Percentiles rank a stretch among this genome's conserved stretches.
These are phyloP conservation scores for Rhizophagus sp. DNA, from an alignment of 192 early-diverging fungal species.

Conservation along the genomic window DNA sequence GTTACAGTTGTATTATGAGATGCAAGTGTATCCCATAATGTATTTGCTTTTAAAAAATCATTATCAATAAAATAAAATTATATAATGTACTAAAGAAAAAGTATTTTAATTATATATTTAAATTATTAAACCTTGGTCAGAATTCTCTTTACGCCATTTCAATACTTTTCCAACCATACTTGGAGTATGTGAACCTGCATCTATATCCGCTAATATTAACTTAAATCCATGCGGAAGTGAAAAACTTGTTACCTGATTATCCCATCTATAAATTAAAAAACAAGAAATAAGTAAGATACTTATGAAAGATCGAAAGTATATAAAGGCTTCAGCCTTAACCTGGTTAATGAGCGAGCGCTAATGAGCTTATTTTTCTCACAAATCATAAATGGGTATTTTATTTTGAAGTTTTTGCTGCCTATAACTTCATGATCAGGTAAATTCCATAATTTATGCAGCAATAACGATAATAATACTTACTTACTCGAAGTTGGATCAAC, in stretches of 20 bases:
- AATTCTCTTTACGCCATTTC: conserved; percentile 74
- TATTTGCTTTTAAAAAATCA: conserved; percentile 42
- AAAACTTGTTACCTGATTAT: conserved; percentile 66
- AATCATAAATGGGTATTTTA: too few species aligned
- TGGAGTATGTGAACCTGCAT: conserved; percentile 92
- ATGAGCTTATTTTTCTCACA: too few species aligned
- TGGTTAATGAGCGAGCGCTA: too few species aligned
- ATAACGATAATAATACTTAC: conserved; percentile 21
- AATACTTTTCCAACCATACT: conserved; percentile 87
- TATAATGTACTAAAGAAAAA: neutral
- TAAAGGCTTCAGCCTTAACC: too few species aligned
- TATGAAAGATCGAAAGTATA: too few species aligned
- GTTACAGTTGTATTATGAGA: conserved; percentile 61
- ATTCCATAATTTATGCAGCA: neutral
- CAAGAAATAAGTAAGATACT: neutral
- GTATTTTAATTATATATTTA: neutral
- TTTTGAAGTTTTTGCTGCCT: too few species aligned
- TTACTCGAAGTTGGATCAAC: conserved; percentile 44
- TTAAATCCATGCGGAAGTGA: conserved; percentile 70
- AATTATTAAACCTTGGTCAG: conserved; percentile 51
- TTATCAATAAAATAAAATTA: neutral
- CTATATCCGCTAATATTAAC: conserved; percentile 89
- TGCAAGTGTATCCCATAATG: conserved; percentile 64
- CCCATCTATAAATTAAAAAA: conserved; percentile 52
- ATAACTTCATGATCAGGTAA: neutral